Evolutionary conservation across 1,284 basidiomycete species (phyloP), one percentile per base, ranked within the genome.

Genomic region (Trametes sp.): DNA sequence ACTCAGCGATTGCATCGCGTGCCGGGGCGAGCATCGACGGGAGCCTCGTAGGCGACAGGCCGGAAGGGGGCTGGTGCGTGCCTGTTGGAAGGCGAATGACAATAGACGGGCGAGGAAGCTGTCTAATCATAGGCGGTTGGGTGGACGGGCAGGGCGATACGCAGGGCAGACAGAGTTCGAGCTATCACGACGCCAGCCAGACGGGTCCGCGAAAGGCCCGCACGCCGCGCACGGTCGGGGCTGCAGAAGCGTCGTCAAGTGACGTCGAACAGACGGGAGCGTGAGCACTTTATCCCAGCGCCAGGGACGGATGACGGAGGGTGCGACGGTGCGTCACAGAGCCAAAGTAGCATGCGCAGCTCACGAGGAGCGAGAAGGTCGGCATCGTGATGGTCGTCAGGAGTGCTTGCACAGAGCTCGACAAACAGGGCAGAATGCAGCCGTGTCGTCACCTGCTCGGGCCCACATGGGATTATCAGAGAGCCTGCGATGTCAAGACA

Each of bases 201-300:
- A 35, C 59, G 59, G 59, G 26, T 29, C 59, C 59, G 59, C 24
- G 45, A 42, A 45, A 50, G 59, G 26, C 46, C 59, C 59, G 59
- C 24, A 46, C 52, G 33, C 48, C 21, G 29, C 52, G 53, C 52
- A 38, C 54, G 45, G 45, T 33, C 52, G 46, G 35, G 45, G 45
- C 7, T 42, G 52, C 21, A 42, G 59, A 60, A 60, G 52, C 46
- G 52, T 54, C 59, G 41, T 60, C 59, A 60, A 60, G 59, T 60
- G 59, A 60, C 44, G 24, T 28, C 46, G 14, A 24, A 24, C 36
- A 23, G 24, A 49, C 45, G 35, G 46, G 31, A 31, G 52, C 35
- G 29, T 6, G 44, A 24, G 44, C 9, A n/a, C 54, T 23, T 31
- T n/a, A n/a, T 45, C 28, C 42, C 35, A 21, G 36, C 26, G 38